A percentile compares a stretch with the other conserved stretches of the same genome.
Conservation (phyloP, 164 flowering plant species). For the Echeveria elegans region DNA sequence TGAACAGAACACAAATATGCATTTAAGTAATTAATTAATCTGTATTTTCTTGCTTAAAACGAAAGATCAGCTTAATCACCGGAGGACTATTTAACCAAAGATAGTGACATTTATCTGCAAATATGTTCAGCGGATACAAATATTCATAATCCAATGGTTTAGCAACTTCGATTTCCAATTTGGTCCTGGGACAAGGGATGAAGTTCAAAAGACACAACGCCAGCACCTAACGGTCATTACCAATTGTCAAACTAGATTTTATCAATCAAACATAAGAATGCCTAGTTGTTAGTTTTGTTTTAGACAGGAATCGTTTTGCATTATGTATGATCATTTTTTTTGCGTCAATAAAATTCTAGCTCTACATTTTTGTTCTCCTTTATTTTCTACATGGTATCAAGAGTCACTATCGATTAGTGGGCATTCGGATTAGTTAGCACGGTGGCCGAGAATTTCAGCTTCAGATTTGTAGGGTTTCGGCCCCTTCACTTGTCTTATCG, state of each 20-base stretch:
- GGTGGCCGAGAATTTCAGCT: too few species aligned
- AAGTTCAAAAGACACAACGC: background rate
- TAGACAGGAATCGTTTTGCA: too few species aligned
- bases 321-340: too few species aligned
- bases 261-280: background rate
- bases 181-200: background rate
- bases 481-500: too few species aligned
- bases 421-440: too few species aligned
- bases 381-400: too few species aligned
- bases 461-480: too few species aligned
- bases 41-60: background rate
- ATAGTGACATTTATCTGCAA: slow-evolving; percentile 4
- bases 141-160: background rate
- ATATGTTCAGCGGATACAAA: background rate
- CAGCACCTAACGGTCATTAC: background rate
- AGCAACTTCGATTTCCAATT: background rate
- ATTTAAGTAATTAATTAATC: too few species aligned
- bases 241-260: background rate
- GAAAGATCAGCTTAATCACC: background rate
- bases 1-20: too few species aligned
- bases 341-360: too few species aligned
- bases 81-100: background rate
- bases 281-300: background rate
- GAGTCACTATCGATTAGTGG: too few species aligned
- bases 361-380: too few species aligned